A percentile compares a stretch with the other conserved stretches of the same genome.
Evolutionary conservation across 371 early-diverging fungal genomes (phyloP).

Genomic region (Rhizopus delemar): DNA sequence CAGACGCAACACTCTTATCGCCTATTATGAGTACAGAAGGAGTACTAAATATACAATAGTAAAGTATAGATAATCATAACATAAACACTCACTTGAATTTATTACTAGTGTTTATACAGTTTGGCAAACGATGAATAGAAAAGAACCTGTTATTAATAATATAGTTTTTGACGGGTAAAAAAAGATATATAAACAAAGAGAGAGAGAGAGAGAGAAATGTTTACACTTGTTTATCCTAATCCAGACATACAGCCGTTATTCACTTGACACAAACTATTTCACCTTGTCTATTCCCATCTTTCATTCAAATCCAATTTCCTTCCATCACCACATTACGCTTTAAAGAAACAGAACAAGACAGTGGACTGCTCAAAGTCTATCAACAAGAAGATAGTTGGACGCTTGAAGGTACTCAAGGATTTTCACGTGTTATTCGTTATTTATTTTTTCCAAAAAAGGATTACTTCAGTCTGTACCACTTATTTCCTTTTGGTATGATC

Average conservation of each 20-base stretch:
- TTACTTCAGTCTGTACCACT: constrained; percentile 63
- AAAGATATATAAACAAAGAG: constrained; percentile 16
- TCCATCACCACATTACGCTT: constrained; percentile 58
- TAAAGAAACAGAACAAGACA: constrained; percentile 49
- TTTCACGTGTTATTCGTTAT: neutral
- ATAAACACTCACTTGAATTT: neutral
- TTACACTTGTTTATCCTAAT: neutral
- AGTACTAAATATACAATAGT: constrained; percentile 58
- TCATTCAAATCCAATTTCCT: constrained; percentile 51
- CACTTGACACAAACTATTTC: constrained; percentile 56
- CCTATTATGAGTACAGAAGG: constrained; percentile 63
- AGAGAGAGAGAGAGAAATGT: constrained; percentile 5
- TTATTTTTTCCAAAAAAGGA: constrained; percentile 16
- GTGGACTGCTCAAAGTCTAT: constrained; percentile 56
- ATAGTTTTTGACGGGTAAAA: constrained; percentile 58
- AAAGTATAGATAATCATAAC: constrained; percentile 1
- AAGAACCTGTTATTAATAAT: constrained; percentile 55
- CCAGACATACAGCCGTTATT: constrained; percentile 58
- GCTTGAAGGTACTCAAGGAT: constrained; percentile 44
- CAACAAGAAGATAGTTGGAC: constrained; percentile 68
- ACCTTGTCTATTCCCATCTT: constrained; percentile 51
- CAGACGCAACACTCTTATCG: constrained; percentile 45
- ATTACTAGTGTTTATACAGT: constrained; percentile 56
- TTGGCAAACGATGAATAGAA: constrained; percentile 63
- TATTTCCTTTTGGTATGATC: constrained; percentile 65